Evolutionary conservation across 78 protist genomes (phyloP).

Genomic region (Polysphondylium violaceum): DNA sequence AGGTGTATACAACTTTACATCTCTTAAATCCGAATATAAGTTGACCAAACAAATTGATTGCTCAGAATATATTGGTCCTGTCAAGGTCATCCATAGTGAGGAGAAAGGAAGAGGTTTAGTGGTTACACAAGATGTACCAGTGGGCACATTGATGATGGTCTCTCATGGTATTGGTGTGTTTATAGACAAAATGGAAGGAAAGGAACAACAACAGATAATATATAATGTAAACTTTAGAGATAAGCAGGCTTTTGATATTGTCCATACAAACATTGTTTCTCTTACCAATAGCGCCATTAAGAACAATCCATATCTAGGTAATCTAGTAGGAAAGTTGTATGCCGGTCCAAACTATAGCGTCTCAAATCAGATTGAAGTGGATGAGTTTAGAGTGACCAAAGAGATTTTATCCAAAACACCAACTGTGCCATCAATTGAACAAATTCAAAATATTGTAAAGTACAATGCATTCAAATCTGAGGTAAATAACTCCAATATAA

Average conservation of each 20-base stretch:
- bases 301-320: too few species aligned
- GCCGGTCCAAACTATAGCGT: too few species aligned
- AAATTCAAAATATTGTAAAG: neutral
- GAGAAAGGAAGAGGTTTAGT: conserved; percentile 18
- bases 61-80: conserved; percentile 27
- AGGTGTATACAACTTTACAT: neutral
- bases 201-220: too few species aligned
- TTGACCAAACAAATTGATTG: conserved; percentile 16
- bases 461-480: conserved; percentile 5
- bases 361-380: too few species aligned
- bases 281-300: too few species aligned
- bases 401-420: too few species aligned
- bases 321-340: too few species aligned
- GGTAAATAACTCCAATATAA: too few species aligned
- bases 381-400: too few species aligned
- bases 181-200: neutral
- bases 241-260: neutral
- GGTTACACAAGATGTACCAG: neutral
- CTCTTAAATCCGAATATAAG: neutral
- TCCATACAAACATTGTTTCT: neutral
- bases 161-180: conserved; percentile 5
- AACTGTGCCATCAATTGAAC: too few species aligned
- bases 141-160: conserved; percentile 5
- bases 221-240: neutral
- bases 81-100: neutral